Percentiles rank a stretch among this genome's conserved stretches.
phyloP scores from a whole-genome alignment of 2,329 filamentous ascomycete species.

The Aspergillus tubingensis region DNA sequence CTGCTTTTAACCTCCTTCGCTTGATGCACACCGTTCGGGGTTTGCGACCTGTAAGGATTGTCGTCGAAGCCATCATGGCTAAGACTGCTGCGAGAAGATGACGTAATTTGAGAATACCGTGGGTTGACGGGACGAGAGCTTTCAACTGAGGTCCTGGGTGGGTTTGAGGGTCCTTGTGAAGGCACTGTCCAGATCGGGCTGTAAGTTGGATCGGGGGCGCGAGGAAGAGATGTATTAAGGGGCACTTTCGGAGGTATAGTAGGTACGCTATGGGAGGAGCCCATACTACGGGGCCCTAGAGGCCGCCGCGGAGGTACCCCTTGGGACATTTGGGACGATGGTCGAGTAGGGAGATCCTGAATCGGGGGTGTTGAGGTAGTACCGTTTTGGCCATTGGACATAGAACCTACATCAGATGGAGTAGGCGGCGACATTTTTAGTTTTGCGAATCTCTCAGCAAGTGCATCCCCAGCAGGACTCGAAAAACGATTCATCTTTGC shows the following conservation, averaged over 20 bases:
- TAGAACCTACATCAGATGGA: constrained; percentile 13
- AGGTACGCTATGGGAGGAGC: constrained; percentile 35
- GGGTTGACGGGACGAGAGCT: constrained; percentile 41
- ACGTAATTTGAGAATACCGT: constrained; percentile 39
- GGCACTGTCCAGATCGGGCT: constrained; percentile 48
- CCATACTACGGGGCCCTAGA: constrained; percentile 48
- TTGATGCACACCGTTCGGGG: constrained; percentile 45
- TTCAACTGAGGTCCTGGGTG: constrained; percentile 45
- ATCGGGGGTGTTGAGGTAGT: constrained; percentile 14
- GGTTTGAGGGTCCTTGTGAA: constrained; percentile 39
- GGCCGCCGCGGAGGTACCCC: constrained; percentile 30
- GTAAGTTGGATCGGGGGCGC: constrained; percentile 52
- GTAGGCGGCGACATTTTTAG: constrained; percentile 33
- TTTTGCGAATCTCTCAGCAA: constrained; percentile 46
- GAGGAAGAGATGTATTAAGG: constrained; percentile 45
- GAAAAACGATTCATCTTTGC: constrained; percentile 28
- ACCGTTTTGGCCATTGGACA: constrained; percentile 16
- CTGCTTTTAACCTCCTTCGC: constrained; percentile 44
- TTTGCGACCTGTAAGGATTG: constrained; percentile 47
- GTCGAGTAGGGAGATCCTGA: constrained; percentile 26
- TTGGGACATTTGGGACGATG: constrained; percentile 25
- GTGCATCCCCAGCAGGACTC: constrained; percentile 35
- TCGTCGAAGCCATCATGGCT: constrained; percentile 39
- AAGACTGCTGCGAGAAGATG: constrained; percentile 37
- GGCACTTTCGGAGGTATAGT: constrained; percentile 49